Evolutionary conservation across 805 yeast species (phyloP), one percentile per base, ranked within the genome.

Genomic region (Lachancea cidri): DNA sequence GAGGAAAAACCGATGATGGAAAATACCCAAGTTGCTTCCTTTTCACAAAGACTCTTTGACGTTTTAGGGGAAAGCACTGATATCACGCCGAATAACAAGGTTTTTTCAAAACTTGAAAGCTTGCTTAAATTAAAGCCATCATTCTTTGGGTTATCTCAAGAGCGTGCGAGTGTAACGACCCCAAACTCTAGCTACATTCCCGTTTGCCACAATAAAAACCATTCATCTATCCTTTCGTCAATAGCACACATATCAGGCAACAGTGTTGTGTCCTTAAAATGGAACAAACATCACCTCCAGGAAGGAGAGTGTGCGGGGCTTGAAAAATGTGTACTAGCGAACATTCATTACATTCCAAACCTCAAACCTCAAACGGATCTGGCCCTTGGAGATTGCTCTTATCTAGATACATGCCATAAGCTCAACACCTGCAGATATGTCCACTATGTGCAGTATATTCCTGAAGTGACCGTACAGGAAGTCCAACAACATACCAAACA

Each of bases 351-450:
- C 49, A 65, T 77, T n/a, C 81, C 81, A 9, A 64, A 75, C 22
- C 61, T 76, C 22, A 76, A 74, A 44, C 53, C 64, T 13, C 80
- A 76, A 42, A 87, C 96, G 0, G 97, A 91, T 53, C 41, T 65
- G 2, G 64, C 71, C 14, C 59, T 86, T 5, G 97, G 96, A 1
- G 97, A 89, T 61, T 89, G 98, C 58, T 88, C 96, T 7, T 89
- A 89, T 57, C 70, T 89, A 44, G 97, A 89, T 57, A 88, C 97
- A 1, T 89, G 98, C 57, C 96, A 86, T 65, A 87, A 87, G 62
- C 73, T 86, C 58, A 77, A 76, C 45, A 68, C 78, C 7, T 89
- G 97, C 61, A 70, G 93, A 17, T 89, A 84, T 57, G 70, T 86
- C 29, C 98, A 89, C 62, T 89, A 89, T 57, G 65, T 72, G 41